These are phyloP conservation scores for Fusarium poae DNA, from an alignment of 2,329 filamentous ascomycete species.

Conservation along the genomic window DNA sequence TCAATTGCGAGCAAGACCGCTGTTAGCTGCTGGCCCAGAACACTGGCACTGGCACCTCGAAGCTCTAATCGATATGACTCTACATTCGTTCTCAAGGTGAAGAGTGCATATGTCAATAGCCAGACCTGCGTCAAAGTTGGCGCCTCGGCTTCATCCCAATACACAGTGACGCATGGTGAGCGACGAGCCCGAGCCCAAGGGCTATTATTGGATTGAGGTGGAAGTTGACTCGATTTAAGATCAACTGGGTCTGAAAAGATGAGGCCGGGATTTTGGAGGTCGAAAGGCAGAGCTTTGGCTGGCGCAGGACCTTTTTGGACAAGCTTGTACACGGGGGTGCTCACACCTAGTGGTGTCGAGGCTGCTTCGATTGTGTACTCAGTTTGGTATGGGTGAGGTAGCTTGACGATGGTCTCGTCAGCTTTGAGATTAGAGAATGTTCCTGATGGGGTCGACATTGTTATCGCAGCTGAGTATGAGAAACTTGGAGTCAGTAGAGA, in stretches of 20 bases:
- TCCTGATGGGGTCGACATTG: slow-evolving; percentile 37
- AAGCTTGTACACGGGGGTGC: slow-evolving; percentile 54
- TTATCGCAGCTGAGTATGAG: neutral
- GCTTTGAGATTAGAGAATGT: slow-evolving; percentile 45
- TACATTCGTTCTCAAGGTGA: slow-evolving; percentile 62
- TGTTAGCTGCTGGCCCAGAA: slow-evolving; percentile 57
- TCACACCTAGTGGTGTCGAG: slow-evolving; percentile 37
- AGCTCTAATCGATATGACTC: slow-evolving; percentile 65
- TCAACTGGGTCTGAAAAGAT: slow-evolving; percentile 61
- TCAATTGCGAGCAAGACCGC: slow-evolving; percentile 64
- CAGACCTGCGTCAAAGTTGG: slow-evolving; percentile 65
- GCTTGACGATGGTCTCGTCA: slow-evolving; percentile 60
- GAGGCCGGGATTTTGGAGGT: slow-evolving; percentile 54
- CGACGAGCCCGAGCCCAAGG: slow-evolving; percentile 69
- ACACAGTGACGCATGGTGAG: slow-evolving; percentile 61
- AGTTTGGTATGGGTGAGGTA: slow-evolving; percentile 64
- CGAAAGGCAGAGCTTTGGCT: slow-evolving; percentile 48
- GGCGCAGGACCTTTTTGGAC: slow-evolving; percentile 48
- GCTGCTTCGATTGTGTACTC: slow-evolving; percentile 59
- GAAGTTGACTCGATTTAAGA: slow-evolving; percentile 64
- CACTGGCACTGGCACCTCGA: slow-evolving; percentile 54
- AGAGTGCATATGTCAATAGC: slow-evolving; percentile 66
- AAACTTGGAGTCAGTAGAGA: neutral
- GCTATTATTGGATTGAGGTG: slow-evolving; percentile 66
- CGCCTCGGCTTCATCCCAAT: slow-evolving; percentile 58